A percentile compares a stretch with the other conserved stretches of the same genome.
Conservation (phyloP, 2,329 filamentous ascomycete genomes). For the Dendryphion nanum region DNA sequence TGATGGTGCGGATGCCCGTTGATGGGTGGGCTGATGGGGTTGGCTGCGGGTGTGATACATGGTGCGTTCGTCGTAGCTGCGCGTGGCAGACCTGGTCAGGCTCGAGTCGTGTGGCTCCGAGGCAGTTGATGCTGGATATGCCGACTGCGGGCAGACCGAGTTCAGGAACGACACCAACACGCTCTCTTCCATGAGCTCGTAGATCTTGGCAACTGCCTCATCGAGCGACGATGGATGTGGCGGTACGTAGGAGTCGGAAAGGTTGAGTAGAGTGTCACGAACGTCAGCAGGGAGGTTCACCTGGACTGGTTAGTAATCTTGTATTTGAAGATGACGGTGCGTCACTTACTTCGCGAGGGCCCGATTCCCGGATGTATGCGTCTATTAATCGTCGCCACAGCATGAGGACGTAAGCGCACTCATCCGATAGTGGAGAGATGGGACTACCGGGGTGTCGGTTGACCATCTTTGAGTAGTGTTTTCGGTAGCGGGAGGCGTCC, state of each 20-base stretch:
- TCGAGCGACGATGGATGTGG: constrained; percentile 74
- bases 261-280: constrained; percentile 72
- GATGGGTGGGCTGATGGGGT: constrained; percentile 30
- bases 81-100: constrained; percentile 38
- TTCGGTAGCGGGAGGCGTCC: constrained; percentile 82
- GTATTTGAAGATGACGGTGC: not conserved
- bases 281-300: constrained; percentile 80
- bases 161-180: constrained; percentile 91
- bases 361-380: constrained; percentile 68
- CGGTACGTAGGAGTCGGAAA: constrained; percentile 61
- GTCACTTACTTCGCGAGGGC: constrained; percentile 33
- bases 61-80: constrained; percentile 42
- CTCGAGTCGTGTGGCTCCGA: constrained; percentile 43
- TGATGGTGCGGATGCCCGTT: constrained; percentile 40
- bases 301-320: constrained; percentile 21
- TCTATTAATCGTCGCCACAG: constrained; percentile 87
- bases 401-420: constrained; percentile 69
- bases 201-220: constrained; percentile 81
- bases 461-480: constrained; percentile 61
- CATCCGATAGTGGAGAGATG: constrained; percentile 53
- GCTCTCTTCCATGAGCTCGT: constrained; percentile 97
- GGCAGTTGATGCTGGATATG: constrained; percentile 30
- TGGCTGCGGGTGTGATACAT: constrained; percentile 23
- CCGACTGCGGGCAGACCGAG: constrained; percentile 49
- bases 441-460: constrained; percentile 49